These are phyloP conservation scores for Mortierella sp. DNA, from an alignment of 371 early-diverging fungal species.

Conservation along the genomic window DNA sequence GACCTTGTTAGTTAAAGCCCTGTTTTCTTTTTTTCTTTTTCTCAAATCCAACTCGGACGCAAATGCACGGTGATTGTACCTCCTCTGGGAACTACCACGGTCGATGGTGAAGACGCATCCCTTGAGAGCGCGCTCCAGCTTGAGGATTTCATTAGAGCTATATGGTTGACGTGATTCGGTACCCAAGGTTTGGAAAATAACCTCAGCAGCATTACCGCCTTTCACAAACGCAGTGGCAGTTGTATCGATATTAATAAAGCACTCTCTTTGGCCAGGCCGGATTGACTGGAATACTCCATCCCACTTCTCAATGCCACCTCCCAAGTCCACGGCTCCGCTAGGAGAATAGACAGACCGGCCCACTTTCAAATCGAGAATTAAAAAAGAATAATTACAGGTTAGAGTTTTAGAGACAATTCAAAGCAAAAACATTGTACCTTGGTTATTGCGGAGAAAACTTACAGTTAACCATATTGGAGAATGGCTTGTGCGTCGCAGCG, in stretches of 20 bases:
- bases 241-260: conserved; percentile 37
- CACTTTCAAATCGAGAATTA: conserved; percentile 51
- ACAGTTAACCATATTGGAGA: conserved; percentile 24
- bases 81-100: conserved; percentile 46
- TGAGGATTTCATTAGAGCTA: conserved; percentile 2
- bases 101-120: conserved; percentile 65
- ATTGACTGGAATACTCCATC: conserved; percentile 86
- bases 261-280: conserved; percentile 61
- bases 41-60: conserved; percentile 6
- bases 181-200: conserved; percentile 7
- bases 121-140: conserved; percentile 23
- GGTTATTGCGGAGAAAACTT: background rate
- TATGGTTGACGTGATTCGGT: background rate
- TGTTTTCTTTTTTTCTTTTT: background rate
- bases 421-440: background rate
- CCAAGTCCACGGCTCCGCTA: conserved; percentile 63
- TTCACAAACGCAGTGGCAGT: conserved; percentile 36
- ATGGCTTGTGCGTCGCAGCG: conserved; percentile 31
- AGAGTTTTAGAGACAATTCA: background rate
- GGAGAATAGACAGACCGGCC: conserved; percentile 88
- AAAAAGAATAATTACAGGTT: background rate
- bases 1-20: background rate
- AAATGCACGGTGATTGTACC: conserved; percentile 28
- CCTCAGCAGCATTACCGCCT: conserved; percentile 31
- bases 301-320: conserved; percentile 90